Conservation (phyloP, 73 alveolate species). For the Blepharisma stoltei region DNA sequence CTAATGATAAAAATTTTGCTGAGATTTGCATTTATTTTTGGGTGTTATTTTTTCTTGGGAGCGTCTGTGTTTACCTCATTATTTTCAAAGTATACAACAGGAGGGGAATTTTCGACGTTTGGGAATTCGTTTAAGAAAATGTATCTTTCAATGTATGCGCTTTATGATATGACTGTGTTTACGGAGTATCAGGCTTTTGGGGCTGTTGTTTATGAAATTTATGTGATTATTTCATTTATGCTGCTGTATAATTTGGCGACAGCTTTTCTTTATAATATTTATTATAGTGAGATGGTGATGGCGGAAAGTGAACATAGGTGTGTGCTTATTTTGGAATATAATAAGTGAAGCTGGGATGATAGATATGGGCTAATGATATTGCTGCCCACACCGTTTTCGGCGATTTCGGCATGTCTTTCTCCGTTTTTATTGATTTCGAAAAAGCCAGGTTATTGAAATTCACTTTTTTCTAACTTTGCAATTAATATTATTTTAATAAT, state of each 20-base stretch:
- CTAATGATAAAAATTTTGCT: background rate
- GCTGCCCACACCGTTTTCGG: slow-evolving; percentile 62
- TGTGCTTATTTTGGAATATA: slow-evolving; percentile 54
- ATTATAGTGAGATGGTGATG: slow-evolving; percentile 48
- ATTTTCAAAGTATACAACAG: background rate
- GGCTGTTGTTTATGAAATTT: slow-evolving; percentile 42
- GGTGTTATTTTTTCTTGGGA: background rate
- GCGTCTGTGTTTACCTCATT: background rate
- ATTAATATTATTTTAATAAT: too few relatives aligned
- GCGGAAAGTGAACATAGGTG: slow-evolving; percentile 64
- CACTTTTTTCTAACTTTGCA: background rate
- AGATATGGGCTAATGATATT: slow-evolving; percentile 59
- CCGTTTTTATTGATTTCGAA: background rate
- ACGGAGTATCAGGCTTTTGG: slow-evolving; percentile 36
- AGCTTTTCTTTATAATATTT: slow-evolving; percentile 59
- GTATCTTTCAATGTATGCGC: background rate
- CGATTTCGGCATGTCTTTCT: slow-evolving; percentile 5
- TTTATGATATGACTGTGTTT: background rate
- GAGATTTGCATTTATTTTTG: slow-evolving; percentile 2
- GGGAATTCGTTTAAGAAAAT: slow-evolving; percentile 4
- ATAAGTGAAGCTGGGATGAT: slow-evolving; percentile 63
- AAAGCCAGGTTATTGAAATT: background rate
- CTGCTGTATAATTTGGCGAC: slow-evolving; percentile 53
- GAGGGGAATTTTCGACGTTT: background rate
- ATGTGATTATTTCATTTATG: slow-evolving; percentile 58